Evolutionary conservation across 192 early-diverging fungal genomes (phyloP).

Genomic region (Coemansia sp.): DNA sequence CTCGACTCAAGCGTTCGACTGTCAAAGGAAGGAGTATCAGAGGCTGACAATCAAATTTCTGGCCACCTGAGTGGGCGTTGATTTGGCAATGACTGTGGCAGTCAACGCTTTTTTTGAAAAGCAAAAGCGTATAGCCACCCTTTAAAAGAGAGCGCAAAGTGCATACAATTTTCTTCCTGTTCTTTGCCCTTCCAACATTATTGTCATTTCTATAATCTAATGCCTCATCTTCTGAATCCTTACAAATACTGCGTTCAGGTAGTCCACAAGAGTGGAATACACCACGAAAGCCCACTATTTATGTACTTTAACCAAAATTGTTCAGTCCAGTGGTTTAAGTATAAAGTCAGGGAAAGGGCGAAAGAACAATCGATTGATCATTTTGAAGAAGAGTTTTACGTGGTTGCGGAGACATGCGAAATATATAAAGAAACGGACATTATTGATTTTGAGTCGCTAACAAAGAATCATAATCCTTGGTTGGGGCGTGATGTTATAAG

Average conservation of each 20-base stretch:
- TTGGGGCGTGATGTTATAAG: neutral
- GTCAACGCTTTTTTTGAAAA: neutral
- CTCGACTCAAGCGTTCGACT: too few species aligned
- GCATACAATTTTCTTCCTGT: neutral
- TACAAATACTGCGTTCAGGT: neutral
- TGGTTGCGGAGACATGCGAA: neutral
- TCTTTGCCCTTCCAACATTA: neutral
- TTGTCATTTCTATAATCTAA: neutral
- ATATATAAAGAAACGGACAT: neutral
- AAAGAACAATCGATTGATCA: neutral
- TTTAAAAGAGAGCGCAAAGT: neutral
- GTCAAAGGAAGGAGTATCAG: neutral
- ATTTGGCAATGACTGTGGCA: too few species aligned
- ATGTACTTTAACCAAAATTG: neutral
- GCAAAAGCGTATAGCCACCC: too few species aligned
- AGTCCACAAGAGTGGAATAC: neutral
- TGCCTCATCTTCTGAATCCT: neutral
- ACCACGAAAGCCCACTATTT: neutral
- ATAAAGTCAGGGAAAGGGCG: neutral
- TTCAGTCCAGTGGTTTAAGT: neutral
- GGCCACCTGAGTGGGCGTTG: too few species aligned
- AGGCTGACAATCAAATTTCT: too few species aligned
- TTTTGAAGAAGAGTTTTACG: neutral
- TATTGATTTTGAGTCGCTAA: neutral
- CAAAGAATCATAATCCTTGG: too few species aligned